Evolutionary conservation across 805 yeast genomes (phyloP).

Genomic region (Gaillardinia entomophila): DNA sequence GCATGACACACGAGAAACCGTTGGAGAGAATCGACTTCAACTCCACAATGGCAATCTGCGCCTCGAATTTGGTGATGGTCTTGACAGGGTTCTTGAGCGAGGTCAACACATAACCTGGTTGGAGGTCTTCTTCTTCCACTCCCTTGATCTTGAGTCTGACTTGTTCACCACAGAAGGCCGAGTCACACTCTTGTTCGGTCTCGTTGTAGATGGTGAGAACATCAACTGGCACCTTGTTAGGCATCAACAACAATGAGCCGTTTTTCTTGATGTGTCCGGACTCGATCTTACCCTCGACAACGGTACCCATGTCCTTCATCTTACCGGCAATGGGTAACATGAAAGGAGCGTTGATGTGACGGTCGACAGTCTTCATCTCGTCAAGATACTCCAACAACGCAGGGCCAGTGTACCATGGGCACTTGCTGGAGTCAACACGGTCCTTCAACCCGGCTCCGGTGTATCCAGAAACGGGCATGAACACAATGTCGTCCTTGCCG

Average conservation of each 20-base stretch:
- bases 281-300: constrained; percentile 97
- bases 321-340: constrained; percentile 95
- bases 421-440: constrained; percentile 59
- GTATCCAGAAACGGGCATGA: constrained; percentile 98
- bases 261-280: constrained; percentile 89
- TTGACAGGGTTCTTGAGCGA: constrained; percentile 84
- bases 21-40: constrained; percentile 89
- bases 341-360: constrained; percentile 91
- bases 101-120: constrained; percentile 86
- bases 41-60: constrained; percentile 95
- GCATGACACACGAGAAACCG: constrained; percentile 98
- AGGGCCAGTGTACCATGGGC: constrained; percentile 96
- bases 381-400: constrained; percentile 87
- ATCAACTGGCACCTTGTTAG: constrained; percentile 79
- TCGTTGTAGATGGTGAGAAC: constrained; percentile 86
- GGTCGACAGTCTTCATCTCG: constrained; percentile 69
- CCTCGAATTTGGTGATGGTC: constrained; percentile 86
- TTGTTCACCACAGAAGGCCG: constrained; percentile 95
- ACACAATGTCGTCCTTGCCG: constrained; percentile 74
- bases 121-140: constrained; percentile 94
- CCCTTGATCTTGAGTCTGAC: constrained; percentile 90
- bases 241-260: constrained; percentile 77
- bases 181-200: constrained; percentile 88
- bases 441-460: constrained; percentile 97
- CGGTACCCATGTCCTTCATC: constrained; percentile 95